Evolutionary conservation across 2,329 filamentous ascomycete species (phyloP), one percentile per base, ranked within the genome.

Genomic region (Graphilbum fragrans): DNA sequence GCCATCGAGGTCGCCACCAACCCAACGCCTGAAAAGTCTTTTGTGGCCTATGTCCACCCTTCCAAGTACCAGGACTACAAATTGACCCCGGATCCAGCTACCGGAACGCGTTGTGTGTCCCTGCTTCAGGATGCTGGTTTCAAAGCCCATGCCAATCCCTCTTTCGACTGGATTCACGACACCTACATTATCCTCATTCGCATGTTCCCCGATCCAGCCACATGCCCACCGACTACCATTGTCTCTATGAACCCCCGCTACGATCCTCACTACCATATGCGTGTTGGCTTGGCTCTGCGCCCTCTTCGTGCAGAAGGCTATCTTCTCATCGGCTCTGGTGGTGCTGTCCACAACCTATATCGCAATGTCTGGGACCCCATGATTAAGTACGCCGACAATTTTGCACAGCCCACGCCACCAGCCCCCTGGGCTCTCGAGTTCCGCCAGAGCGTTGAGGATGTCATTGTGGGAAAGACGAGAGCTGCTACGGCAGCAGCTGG

Each of bases 141-240:
- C 56, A 62, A 72, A 27, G 73, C 67, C 2, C 53, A 56, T 4
- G 59, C 55, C 2, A 77, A 82, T 52, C 50, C 64, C 0, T 63
- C 53, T 0, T 83, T 83, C 48, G 73, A 82, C 52, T 83, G 78
- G 79, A 82, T 83, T 53, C 78, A 84, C 61, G 80, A 84, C 56
- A 80, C 75, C 0, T 83, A 76, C 52, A 66, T 83, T 3, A 71
- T 83, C 43, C 61, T 82, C 9, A 79, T 82, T 53, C 66, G 77
- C 41, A 83, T 84, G 78, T 83, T 83, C 48, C 79, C 78, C 0
- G 48, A 52, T 27, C 25, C 29, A 16, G 29, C 29, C 2, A 64
- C 61, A n/a, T 80, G 74, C 50, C 80, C 80, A 2, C 80, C 79
- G 0, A 81, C 78, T 0, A 80, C 75, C 3, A 64, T 81, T 33